A percentile compares a stretch with the other conserved stretches of the same genome.
Evolutionary conservation across 768 basidiomycete species (phyloP).

Genomic region (Phylloporus scabripes): DNA sequence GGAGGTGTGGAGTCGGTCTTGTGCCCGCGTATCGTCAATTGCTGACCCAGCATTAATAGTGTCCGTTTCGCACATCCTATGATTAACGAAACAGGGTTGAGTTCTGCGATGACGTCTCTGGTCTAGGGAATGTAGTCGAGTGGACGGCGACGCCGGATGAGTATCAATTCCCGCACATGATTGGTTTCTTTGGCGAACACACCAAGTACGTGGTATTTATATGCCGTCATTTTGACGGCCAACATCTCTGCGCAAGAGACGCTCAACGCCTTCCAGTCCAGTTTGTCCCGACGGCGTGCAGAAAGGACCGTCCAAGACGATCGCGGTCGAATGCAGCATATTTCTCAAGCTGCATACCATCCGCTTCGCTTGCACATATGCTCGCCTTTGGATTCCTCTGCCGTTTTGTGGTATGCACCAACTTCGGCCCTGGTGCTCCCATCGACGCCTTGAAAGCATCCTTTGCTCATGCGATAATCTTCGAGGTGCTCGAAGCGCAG

Average conservation of each 20-base stretch:
- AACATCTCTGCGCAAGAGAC: neutral
- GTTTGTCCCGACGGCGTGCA: neutral
- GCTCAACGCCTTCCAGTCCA: neutral
- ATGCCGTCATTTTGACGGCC: neutral
- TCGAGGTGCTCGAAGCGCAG: too few relatives aligned
- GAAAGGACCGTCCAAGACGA: neutral
- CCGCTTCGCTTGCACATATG: too few relatives aligned
- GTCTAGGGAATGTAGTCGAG: conserved; percentile 1
- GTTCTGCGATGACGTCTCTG: conserved; percentile 1
- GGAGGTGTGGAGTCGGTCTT: neutral
- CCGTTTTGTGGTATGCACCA: too few relatives aligned
- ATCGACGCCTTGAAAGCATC: too few relatives aligned
- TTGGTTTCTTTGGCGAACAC: conserved; percentile 17
- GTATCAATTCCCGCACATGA: conserved; percentile 1
- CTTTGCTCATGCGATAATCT: too few relatives aligned
- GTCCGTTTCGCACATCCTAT: conserved; percentile 11
- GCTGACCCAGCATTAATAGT: neutral
- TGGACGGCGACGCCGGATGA: conserved; percentile 15
- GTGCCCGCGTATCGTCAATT: too few relatives aligned
- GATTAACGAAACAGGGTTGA: conserved; percentile 11
- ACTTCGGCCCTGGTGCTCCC: too few relatives aligned
- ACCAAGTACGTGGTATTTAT: too few relatives aligned
- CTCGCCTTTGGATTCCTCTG: too few relatives aligned
- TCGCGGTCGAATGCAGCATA: neutral
- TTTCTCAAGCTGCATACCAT: neutral